Conservation (phyloP, 1,139 yeast species). For the Candida buenavistaensis region DNA sequence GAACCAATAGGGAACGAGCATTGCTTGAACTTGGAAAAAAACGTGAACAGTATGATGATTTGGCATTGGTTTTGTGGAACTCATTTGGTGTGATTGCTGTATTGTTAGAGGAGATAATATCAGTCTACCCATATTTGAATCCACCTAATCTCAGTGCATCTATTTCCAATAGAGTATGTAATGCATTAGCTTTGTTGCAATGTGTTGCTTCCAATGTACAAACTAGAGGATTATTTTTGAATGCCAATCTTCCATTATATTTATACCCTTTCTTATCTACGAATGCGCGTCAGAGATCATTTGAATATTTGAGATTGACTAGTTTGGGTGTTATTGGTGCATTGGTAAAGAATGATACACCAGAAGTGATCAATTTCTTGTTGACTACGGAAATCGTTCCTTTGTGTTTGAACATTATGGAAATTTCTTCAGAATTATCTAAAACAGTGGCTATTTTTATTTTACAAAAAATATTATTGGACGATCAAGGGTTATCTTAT, state of each 20-base stretch:
- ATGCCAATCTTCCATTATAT: conserved; percentile 89
- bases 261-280: conserved; percentile 93
- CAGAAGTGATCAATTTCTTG: conserved; percentile 89
- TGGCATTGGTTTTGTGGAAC: conserved; percentile 92
- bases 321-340: conserved; percentile 97
- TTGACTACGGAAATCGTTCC: conserved; percentile 95
- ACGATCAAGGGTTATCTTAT: conserved; percentile 87
- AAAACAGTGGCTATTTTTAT: conserved; percentile 96
- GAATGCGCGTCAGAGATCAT: conserved; percentile 86
- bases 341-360: conserved; percentile 90
- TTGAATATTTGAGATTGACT: conserved; percentile 89
- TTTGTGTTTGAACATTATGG: conserved; percentile 90
- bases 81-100: conserved; percentile 97
- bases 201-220: conserved; percentile 96
- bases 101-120: conserved; percentile 80
- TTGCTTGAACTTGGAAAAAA: conserved; percentile 88
- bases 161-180: conserved; percentile 92
- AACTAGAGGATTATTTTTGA: conserved; percentile 78
- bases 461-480: conserved; percentile 86
- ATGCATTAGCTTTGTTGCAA: conserved; percentile 90
- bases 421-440: conserved; percentile 87
- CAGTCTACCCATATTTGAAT: conserved; percentile 84
- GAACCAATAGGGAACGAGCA: conserved; percentile 91
- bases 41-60: conserved; percentile 90
- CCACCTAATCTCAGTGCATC: conserved; percentile 87